phyloP scores from a whole-genome alignment of 208 protist genomes.

The Leishmania martiniquensis region DNA sequence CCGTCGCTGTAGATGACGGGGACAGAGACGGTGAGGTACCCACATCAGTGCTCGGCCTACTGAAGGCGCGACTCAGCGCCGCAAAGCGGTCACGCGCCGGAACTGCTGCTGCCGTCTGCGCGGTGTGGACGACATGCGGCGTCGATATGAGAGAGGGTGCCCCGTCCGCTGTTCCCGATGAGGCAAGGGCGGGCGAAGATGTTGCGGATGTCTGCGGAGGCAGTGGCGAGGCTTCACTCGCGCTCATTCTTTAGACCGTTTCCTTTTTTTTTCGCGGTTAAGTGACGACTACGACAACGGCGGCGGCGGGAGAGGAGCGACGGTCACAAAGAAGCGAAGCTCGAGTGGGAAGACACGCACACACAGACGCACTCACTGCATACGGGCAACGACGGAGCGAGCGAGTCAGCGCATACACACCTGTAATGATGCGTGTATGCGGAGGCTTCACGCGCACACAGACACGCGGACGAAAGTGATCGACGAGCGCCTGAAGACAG shows the following conservation, averaged over 20 bases:
- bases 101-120: background rate
- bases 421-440: too few species aligned
- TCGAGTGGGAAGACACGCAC: background rate
- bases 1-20: background rate
- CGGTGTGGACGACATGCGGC: background rate
- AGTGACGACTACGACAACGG: too few species aligned
- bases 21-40: background rate
- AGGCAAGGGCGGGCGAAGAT: background rate
- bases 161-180: background rate
- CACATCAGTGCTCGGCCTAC: background rate
- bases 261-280: too few species aligned
- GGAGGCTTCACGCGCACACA: too few species aligned
- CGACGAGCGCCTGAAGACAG: too few species aligned
- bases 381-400: too few species aligned
- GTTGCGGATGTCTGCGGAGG: background rate
- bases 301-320: background rate
- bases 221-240: too few species aligned
- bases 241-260: background rate
- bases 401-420: too few species aligned
- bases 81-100: constrained; percentile 18
- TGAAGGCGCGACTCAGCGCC: constrained; percentile 19
- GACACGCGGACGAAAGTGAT: too few species aligned
- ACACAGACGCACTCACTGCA: too few species aligned
- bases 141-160: background rate
- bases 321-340: background rate